Conservation (phyloP, 1,284 basidiomycete genomes). For the Pseudomicrostroma phylloplanum region DNA sequence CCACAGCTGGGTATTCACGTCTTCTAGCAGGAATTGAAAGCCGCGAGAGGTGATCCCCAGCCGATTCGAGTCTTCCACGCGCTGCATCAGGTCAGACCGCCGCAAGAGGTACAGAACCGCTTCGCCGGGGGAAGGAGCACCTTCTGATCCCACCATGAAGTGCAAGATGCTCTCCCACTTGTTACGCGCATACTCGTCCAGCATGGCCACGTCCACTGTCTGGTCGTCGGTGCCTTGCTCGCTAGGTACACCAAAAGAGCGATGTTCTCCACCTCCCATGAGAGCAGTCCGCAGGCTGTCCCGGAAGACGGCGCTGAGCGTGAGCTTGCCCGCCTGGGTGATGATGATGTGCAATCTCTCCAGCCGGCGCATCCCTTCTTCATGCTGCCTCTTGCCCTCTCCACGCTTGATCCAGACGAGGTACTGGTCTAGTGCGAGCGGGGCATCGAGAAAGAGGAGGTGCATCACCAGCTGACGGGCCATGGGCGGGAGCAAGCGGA, state of each 20-base stretch:
- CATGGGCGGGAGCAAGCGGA: slow-evolving; percentile 76
- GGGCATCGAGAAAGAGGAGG: slow-evolving; percentile 79
- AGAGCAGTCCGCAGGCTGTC: slow-evolving; percentile 64
- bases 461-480: slow-evolving; percentile 88
- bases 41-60: slow-evolving; percentile 81
- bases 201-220: slow-evolving; percentile 59
- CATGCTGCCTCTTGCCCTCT: slow-evolving; percentile 56
- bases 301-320: slow-evolving; percentile 45
- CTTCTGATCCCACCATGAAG: slow-evolving; percentile 94
- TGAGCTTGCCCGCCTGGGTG: slow-evolving; percentile 55
- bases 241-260: slow-evolving; percentile 82
- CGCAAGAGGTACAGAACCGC: slow-evolving; percentile 77
- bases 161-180: slow-evolving; percentile 97
- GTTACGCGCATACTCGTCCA: slow-evolving; percentile 80
- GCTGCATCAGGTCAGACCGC: slow-evolving; percentile 74
- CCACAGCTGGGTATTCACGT: slow-evolving; percentile 98
- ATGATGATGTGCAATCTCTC: slow-evolving; percentile 29
- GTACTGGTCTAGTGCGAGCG: slow-evolving; percentile 67
- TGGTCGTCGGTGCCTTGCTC: slow-evolving; percentile 35
- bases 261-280: slow-evolving; percentile 80
- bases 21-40: slow-evolving; percentile 92
- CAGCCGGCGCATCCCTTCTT: slow-evolving; percentile 25
- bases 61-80: not conserved
- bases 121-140: slow-evolving; percentile 64
- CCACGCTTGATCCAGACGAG: slow-evolving; percentile 68